A percentile compares a stretch with the other conserved stretches of the same genome.
Evolutionary conservation across 2,329 filamentous ascomycete genomes (phyloP).

Genomic region (Xylaria sp.): DNA sequence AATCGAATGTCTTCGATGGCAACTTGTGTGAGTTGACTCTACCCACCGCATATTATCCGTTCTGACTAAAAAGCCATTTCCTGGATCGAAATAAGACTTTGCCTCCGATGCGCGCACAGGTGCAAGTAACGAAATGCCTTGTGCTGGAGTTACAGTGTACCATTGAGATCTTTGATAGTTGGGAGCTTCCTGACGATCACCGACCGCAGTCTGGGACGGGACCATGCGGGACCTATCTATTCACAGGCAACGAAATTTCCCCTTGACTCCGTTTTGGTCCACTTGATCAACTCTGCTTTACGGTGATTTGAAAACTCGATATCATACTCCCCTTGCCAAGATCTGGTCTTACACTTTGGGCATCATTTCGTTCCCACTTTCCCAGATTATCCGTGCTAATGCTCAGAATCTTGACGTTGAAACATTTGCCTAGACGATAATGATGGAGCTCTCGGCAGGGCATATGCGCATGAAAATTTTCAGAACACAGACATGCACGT

Average conservation of each 20-base stretch:
- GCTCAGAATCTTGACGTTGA: background rate
- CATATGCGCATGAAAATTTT: background rate
- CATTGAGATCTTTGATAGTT: background rate
- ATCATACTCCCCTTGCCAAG: slow-evolving; percentile 26
- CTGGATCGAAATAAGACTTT: background rate
- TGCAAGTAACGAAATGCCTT: background rate
- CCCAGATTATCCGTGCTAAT: slow-evolving; percentile 1
- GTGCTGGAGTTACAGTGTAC: background rate
- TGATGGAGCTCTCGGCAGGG: background rate
- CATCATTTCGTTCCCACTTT: slow-evolving; percentile 12
- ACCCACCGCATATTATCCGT: background rate
- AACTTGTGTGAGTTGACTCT: slow-evolving; percentile 5
- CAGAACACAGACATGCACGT: background rate
- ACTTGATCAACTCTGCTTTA: slow-evolving; percentile 21
- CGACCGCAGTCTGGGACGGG: slow-evolving; percentile 2
- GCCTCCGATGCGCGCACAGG: background rate
- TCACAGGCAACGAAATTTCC: slow-evolving; percentile 1
- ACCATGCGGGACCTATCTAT: slow-evolving; percentile 10
- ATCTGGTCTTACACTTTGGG: slow-evolving; percentile 8
- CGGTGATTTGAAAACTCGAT: slow-evolving; percentile 22
- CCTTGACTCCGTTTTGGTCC: slow-evolving; percentile 20
- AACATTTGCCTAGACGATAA: background rate
- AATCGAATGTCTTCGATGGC: background rate
- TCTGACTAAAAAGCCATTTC: background rate
- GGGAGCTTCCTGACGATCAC: slow-evolving; percentile 17